These are phyloP conservation scores for Leptodontidium sp. DNA, from an alignment of 2,329 filamentous ascomycete species.

Conservation along the genomic window DNA sequence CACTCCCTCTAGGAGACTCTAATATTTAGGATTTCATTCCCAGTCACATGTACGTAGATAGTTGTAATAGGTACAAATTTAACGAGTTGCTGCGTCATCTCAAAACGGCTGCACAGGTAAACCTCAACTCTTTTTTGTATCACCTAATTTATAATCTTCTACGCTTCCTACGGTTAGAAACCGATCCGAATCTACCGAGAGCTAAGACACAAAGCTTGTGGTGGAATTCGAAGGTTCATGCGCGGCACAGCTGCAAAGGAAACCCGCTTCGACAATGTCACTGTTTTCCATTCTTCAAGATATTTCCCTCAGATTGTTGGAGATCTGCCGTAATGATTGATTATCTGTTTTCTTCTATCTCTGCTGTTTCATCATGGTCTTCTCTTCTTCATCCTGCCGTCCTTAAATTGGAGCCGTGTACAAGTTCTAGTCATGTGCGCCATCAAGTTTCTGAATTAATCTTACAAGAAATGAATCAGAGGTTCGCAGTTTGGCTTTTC, in stretches of 20 bases:
- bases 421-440: background rate
- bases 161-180: background rate
- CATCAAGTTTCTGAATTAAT: background rate
- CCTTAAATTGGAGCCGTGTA: background rate
- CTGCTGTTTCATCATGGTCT: background rate
- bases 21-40: slow-evolving; percentile 2
- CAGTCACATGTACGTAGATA: slow-evolving; percentile 5
- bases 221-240: background rate
- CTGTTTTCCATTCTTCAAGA: background rate
- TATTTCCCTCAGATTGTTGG: background rate
- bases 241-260: background rate
- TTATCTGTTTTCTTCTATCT: background rate
- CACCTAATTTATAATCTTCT: background rate
- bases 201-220: background rate
- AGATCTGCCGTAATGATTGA: background rate
- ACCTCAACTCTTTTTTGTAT: background rate
- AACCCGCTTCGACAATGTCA: background rate
- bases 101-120: background rate
- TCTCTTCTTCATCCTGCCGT: background rate
- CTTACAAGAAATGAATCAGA: background rate
- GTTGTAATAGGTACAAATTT: background rate
- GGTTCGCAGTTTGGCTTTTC: slow-evolving; percentile 3
- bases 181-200: background rate
- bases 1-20: background rate
- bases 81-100: background rate